These are phyloP conservation scores for Stramenopiles sp. DNA, from an alignment of 352 stramenopile genomes.

Conservation along the genomic window DNA sequence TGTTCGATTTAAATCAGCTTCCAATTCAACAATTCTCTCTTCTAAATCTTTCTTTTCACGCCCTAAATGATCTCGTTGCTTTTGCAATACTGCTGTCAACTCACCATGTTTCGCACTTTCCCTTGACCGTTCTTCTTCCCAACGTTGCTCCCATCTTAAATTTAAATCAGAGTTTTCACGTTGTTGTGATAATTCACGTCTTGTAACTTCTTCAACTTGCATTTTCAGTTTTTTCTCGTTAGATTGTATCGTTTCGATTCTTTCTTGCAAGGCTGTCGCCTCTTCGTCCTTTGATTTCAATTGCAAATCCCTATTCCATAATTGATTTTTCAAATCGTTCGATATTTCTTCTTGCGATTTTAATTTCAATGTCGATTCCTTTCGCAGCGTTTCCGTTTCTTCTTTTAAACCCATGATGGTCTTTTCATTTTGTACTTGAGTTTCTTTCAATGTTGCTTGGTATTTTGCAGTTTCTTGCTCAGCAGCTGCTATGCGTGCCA, in stretches of 20 bases:
- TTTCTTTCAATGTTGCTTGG: not conserved
- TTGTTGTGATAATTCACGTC: not conserved
- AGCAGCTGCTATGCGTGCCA: not conserved
- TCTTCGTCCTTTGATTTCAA: not conserved
- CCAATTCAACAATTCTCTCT: constrained; percentile 11
- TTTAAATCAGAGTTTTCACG: not conserved
- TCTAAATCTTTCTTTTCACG: not conserved
- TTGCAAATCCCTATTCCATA: constrained; percentile 1
- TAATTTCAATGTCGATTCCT: not conserved
- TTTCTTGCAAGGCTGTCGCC: not conserved
- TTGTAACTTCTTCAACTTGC: not conserved
- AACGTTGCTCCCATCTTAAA: not conserved
- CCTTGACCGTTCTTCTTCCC: not conserved
- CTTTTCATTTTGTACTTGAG: not conserved
- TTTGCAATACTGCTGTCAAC: not conserved
- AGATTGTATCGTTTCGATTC: not conserved
- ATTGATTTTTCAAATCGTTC: not conserved
- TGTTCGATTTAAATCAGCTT: constrained; percentile 11
- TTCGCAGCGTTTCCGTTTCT: not conserved
- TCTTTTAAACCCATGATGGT: not conserved
- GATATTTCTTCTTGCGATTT: not conserved
- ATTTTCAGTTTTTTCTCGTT: not conserved
- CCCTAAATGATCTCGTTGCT: not conserved
- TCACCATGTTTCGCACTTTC: not conserved
- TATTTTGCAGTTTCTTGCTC: not conserved